Conservation (phyloP, 345 rosid species). For the Cardamine occulta region DNA sequence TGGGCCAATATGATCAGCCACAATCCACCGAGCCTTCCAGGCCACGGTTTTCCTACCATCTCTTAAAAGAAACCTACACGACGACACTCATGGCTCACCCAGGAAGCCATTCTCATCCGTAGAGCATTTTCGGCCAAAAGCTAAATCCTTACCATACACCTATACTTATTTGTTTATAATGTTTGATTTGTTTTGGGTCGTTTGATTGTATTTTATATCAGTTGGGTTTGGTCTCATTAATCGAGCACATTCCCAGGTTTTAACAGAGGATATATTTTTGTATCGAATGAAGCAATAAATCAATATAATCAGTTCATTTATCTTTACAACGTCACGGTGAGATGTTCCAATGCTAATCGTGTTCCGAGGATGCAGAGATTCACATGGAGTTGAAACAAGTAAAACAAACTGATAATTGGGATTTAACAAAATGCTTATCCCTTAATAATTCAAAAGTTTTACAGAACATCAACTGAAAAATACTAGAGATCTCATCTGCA, state of each 20-base stretch:
- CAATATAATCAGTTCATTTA: constrained; percentile 11
- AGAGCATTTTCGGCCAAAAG: constrained; percentile 5
- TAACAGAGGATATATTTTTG: constrained; percentile 4
- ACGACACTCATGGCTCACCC: background rate
- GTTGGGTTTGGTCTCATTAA: constrained; percentile 1
- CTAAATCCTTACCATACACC: constrained; percentile 9
- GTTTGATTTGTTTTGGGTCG: constrained; percentile 11
- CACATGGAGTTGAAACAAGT: background rate
- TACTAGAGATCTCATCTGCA: background rate
- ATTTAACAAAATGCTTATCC: background rate
- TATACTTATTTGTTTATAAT: constrained; percentile 32
- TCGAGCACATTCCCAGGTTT: constrained; percentile 8
- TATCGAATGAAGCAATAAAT: constrained; percentile 13
- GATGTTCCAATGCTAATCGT: background rate
- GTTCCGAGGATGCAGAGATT: background rate
- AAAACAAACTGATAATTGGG: no score
- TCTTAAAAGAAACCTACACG: constrained; percentile 18
- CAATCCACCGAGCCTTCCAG: constrained; percentile 62
- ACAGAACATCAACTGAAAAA: background rate
- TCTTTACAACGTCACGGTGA: background rate
- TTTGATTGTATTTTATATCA: constrained; percentile 8
- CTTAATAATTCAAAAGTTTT: background rate
- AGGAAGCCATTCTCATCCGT: constrained; percentile 11
- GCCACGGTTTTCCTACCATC: background rate
- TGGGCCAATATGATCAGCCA: constrained; percentile 76